Evolutionary conservation across 441 rosid genomes (phyloP), one percentile per base, ranked within the genome.

Genomic region (Populus tomentosa): DNA sequence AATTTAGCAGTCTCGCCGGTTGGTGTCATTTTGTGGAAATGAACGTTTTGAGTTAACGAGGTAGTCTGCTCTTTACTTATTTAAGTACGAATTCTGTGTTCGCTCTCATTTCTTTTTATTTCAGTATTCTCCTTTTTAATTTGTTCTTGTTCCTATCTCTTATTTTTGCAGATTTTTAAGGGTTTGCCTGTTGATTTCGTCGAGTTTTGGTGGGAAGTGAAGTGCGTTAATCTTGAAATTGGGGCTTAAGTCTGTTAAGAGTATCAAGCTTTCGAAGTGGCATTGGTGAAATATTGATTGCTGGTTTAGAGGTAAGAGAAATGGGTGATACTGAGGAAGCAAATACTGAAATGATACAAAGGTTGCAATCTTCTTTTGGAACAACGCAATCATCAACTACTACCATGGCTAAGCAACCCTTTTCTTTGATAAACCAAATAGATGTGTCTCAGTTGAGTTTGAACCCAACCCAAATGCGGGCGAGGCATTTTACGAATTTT

Each of bases 281-380:
- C 73, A 73, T 67, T 67, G 6, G 36, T 23, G 72, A 56, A 24
- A 46, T 64, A 30, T 64, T 50, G 7, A 32, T 70, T 30, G 40
- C 46, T 28, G 36, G 18, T 35, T 20, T 13, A 40, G 4, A n/a
- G 0, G 23, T 18, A 9, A 69, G 65, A 14, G 24, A 59, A 77
- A 95, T 91, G 97, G 95, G 92, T 78, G 98, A 92, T 67, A 84
- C 88, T 69, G 92, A 88, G 30, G 90, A 88, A 75, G 90, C 80
- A 75, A 88, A 79, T 67, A 83, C 80, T 75, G 94, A 92, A 40
- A 82, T 90, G 91, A 90, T 92, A 83, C 94, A 83, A 38, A 90
- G 96, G 87, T 83, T 92, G 56, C 92, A 90, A 62, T 84, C 97
- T 36, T 89, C 94, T 3, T 87, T 85, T 33, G 92, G 87, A n/a